Conservation (phyloP, 2,329 filamentous ascomycete genomes). For the Colletotrichum tamarilloi region DNA sequence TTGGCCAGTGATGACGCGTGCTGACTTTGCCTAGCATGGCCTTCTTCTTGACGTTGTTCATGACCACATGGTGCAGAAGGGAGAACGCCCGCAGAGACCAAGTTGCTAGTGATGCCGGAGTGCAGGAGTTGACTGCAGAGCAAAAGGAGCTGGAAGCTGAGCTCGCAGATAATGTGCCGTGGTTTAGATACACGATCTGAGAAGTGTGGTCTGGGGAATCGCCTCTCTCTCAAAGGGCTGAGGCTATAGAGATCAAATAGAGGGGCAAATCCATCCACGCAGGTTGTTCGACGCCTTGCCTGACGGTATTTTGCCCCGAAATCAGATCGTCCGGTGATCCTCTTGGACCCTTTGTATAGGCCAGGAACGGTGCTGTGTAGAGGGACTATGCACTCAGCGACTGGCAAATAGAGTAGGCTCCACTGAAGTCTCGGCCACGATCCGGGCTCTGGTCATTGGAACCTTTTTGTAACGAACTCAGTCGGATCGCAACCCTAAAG, state of each 20-base stretch:
- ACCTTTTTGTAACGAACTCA: too few species aligned
- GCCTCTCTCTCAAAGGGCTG: too few species aligned
- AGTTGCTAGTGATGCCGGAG: constrained; percentile 25
- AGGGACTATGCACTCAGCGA: neutral
- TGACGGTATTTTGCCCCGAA: neutral
- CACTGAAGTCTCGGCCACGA: too few species aligned
- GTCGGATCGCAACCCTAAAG: too few species aligned
- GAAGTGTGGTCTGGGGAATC: neutral
- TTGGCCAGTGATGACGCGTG: constrained; percentile 3
- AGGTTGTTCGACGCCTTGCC: neutral
- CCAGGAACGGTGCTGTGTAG: neutral
- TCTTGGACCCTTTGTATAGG: neutral
- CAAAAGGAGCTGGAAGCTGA: constrained; percentile 44
- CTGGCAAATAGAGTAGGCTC: neutral
- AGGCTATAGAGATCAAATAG: neutral
- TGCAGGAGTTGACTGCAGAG: constrained; percentile 42
- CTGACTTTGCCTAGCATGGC: constrained; percentile 40
- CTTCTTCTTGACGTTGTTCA: constrained; percentile 45
- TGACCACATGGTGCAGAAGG: constrained; percentile 44
- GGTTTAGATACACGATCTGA: constrained; percentile 45
- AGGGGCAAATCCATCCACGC: neutral
- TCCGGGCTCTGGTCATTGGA: too few species aligned
- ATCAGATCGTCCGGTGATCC: neutral
- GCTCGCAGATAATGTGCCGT: constrained; percentile 45
- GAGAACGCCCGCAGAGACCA: constrained; percentile 46